These are phyloP conservation scores for Penicillium brasilianum DNA, from an alignment of 2,329 filamentous ascomycete species.

Conservation along the genomic window DNA sequence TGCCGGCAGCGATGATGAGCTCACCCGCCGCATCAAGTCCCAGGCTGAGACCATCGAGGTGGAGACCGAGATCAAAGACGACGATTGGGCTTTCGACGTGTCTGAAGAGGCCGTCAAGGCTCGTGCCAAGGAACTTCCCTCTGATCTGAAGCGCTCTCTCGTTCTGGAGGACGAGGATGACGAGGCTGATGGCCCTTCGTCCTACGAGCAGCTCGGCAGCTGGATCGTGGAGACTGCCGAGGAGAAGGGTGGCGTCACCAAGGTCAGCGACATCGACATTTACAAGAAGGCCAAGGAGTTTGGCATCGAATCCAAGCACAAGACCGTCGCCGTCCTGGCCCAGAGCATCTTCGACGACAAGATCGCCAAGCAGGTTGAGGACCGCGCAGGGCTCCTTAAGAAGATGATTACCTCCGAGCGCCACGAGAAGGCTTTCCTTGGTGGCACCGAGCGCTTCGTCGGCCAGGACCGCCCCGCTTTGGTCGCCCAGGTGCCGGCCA, in stretches of 20 bases:
- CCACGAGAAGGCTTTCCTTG: slow-evolving; percentile 93
- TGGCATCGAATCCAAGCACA: slow-evolving; percentile 92
- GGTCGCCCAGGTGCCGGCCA: slow-evolving; percentile 76
- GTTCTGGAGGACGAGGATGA: slow-evolving; percentile 80
- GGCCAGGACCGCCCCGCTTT: slow-evolving; percentile 80
- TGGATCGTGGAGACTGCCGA: slow-evolving; percentile 82
- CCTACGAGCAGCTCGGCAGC: slow-evolving; percentile 88
- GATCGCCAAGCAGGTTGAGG: slow-evolving; percentile 83
- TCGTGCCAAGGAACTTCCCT: slow-evolving; percentile 89
- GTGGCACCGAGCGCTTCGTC: slow-evolving; percentile 92
- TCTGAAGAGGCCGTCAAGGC: slow-evolving; percentile 94
- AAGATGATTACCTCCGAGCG: slow-evolving; percentile 90
- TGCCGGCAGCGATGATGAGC: slow-evolving; percentile 87
- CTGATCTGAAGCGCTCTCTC: slow-evolving; percentile 90
- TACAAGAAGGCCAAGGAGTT: slow-evolving; percentile 97
- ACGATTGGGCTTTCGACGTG: slow-evolving; percentile 96
- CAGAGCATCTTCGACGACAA: slow-evolving; percentile 93
- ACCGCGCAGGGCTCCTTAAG: slow-evolving; percentile 85
- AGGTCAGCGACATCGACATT: slow-evolving; percentile 86
- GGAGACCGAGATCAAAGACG: slow-evolving; percentile 73
- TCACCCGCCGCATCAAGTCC: slow-evolving; percentile 74
- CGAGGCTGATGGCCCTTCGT: slow-evolving; percentile 75
- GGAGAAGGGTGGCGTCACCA: slow-evolving; percentile 72
- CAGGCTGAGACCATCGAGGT: slow-evolving; percentile 75
- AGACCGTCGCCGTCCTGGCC: slow-evolving; percentile 86